Conservation (phyloP, 2,329 filamentous ascomycete species). For the Fusarium anguioides region DNA sequence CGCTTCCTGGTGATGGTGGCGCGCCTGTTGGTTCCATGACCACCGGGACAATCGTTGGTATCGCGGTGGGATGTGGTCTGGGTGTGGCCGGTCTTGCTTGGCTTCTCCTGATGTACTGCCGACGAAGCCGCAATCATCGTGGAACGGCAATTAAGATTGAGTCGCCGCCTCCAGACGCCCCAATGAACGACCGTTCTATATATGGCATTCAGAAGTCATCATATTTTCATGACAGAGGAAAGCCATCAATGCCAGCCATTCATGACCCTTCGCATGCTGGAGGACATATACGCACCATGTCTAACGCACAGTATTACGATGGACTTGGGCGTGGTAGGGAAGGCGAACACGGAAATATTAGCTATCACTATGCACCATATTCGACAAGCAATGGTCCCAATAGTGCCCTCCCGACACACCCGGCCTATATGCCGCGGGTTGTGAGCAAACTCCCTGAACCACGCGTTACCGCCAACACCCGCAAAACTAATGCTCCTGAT, state of each 20-base stretch:
- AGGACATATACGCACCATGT: constrained; percentile 8
- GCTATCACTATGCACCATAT: constrained; percentile 30
- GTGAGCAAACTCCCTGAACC: background rate
- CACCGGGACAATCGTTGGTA: constrained; percentile 64
- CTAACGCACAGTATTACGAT: constrained; percentile 26
- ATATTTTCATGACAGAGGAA: background rate
- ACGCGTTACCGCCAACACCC: no score
- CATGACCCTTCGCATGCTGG: background rate
- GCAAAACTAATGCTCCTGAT: constrained; percentile 40
- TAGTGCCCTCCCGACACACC: constrained; percentile 16
- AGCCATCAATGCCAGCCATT: background rate
- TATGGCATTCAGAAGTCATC: constrained; percentile 28
- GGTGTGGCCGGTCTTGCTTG: constrained; percentile 55
- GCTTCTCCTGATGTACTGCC: constrained; percentile 62
- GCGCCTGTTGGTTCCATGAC: constrained; percentile 51
- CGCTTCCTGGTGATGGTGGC: constrained; percentile 42
- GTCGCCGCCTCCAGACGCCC: constrained; percentile 10
- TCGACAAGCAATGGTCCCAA: constrained; percentile 17
- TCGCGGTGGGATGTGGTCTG: constrained; percentile 59
- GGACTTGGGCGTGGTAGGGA: background rate
- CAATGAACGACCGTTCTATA: constrained; percentile 11
- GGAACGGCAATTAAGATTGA: constrained; percentile 25
- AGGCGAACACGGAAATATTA: background rate
- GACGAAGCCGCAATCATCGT: constrained; percentile 38
- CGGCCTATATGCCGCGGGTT: constrained; percentile 30